These are phyloP conservation scores for Ambrosiella xylebori DNA, from an alignment of 2,329 filamentous ascomycete genomes.

Conservation along the genomic window DNA sequence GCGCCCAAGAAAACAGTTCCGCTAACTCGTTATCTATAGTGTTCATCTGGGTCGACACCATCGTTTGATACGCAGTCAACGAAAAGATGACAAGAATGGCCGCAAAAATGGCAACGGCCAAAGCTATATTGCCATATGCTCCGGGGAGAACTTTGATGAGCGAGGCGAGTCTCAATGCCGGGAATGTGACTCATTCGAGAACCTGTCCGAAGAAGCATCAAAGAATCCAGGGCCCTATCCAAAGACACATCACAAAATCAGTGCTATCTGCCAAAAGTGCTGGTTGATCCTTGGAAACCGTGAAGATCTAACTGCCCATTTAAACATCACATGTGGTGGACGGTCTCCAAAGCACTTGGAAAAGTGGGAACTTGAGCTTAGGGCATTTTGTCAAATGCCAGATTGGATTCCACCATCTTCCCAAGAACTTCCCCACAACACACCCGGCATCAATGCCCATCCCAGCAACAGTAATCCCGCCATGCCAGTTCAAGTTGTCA, in stretches of 20 bases:
- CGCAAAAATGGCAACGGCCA: constrained; percentile 12
- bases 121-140: constrained; percentile 12
- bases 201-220: constrained; percentile 1
- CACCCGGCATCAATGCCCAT: no score
- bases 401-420: constrained; percentile 6
- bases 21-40: not conserved
- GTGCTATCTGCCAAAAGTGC: constrained; percentile 12
- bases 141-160: constrained; percentile 11
- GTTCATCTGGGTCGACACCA: constrained; percentile 12
- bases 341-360: constrained; percentile 11
- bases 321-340: constrained; percentile 8
- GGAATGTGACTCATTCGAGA: constrained; percentile 10
- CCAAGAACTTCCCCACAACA: not conserved
- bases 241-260: constrained; percentile 7
- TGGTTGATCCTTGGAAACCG: constrained; percentile 10
- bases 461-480: not conserved
- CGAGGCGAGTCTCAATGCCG: constrained; percentile 12
- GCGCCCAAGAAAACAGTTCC: not conserved
- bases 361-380: constrained; percentile 11
- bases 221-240: constrained; percentile 1
- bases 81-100: constrained; percentile 10
- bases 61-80: constrained; percentile 11
- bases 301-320: constrained; percentile 5
- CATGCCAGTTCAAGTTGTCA: not conserved
- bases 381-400: constrained; percentile 10